Conservation (phyloP, 2,329 filamentous ascomycete genomes). For the Hymenoscyphus infarciens region DNA sequence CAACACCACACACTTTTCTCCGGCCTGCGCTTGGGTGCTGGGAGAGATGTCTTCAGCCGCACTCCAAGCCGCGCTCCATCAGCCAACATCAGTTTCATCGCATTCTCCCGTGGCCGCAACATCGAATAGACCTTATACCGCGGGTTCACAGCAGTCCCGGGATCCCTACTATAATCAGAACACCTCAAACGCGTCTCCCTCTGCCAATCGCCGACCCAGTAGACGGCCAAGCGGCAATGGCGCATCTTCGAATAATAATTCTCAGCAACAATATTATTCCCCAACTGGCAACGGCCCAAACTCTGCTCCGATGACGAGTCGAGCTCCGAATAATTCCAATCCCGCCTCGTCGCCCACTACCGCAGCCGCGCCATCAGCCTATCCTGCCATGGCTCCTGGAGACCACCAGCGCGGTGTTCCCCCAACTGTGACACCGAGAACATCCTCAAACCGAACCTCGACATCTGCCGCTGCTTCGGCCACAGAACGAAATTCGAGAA, state of each 20-base stretch:
- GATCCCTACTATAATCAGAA: constrained; percentile 50
- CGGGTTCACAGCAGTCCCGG: constrained; percentile 50
- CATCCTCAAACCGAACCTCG: constrained; percentile 65
- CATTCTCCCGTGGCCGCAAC: constrained; percentile 47
- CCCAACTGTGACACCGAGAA: constrained; percentile 74
- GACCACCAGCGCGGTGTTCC: constrained; percentile 59
- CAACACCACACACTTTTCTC: constrained; percentile 13
- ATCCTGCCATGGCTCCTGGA: constrained; percentile 35
- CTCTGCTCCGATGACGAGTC: constrained; percentile 20
- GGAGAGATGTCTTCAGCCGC: constrained; percentile 61
- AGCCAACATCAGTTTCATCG: constrained; percentile 44
- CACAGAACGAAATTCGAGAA: constrained; percentile 27
- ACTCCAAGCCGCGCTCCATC: constrained; percentile 57
- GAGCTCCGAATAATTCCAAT: constrained; percentile 33
- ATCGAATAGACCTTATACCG: constrained; percentile 50
- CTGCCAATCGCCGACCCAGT: constrained; percentile 50
- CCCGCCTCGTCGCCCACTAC: constrained; percentile 39
- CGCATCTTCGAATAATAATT: constrained; percentile 33
- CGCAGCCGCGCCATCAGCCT: constrained; percentile 38
- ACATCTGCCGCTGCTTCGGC: constrained; percentile 35
- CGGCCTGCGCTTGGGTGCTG: neutral
- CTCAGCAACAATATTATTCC: constrained; percentile 31
- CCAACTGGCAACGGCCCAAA: constrained; percentile 23
- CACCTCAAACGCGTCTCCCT: constrained; percentile 41
- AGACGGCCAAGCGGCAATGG: constrained; percentile 51